Evolutionary conservation across 179 eudicot species (phyloP).

Genomic region (Spinacia oleracea): DNA sequence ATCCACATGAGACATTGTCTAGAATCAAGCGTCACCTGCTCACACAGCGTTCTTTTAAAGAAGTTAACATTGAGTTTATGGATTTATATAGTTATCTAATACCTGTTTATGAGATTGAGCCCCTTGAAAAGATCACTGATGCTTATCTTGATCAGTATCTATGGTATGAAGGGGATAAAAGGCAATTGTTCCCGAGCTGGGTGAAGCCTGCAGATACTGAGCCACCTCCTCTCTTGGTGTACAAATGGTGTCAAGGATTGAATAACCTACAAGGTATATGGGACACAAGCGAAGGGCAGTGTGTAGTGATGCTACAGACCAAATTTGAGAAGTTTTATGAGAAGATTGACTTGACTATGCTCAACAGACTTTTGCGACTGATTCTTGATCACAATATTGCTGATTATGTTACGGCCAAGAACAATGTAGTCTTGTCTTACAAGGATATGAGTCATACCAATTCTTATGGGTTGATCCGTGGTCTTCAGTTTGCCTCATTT

Average conservation of each 20-base stretch:
- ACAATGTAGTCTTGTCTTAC: slow-evolving; percentile 93
- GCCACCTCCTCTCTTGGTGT: slow-evolving; percentile 97
- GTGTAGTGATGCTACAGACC: slow-evolving; percentile 99
- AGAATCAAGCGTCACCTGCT: slow-evolving; percentile 96
- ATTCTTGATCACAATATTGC: slow-evolving; percentile 99
- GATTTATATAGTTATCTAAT: slow-evolving; percentile 94
- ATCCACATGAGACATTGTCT: slow-evolving; percentile 95
- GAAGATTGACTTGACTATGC: slow-evolving; percentile 98
- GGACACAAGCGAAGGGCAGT: slow-evolving; percentile 98
- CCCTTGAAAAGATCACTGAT: slow-evolving; percentile 98
- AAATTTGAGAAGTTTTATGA: slow-evolving; percentile 98
- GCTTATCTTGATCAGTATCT: slow-evolving; percentile 97
- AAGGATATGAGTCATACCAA: slow-evolving; percentile 99
- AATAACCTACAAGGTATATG: slow-evolving; percentile 89
- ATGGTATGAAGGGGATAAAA: slow-evolving; percentile 99
- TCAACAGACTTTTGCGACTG: slow-evolving; percentile 90
- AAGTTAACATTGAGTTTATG: slow-evolving; percentile 99
- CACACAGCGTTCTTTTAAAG: slow-evolving; percentile 98
- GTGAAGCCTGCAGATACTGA: slow-evolving; percentile 99
- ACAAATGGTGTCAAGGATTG: slow-evolving; percentile 99
- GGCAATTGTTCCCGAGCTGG: slow-evolving; percentile 98
- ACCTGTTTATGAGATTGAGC: slow-evolving; percentile 98
- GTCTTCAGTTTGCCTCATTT: slow-evolving; percentile 99
- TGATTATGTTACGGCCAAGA: slow-evolving; percentile 99
- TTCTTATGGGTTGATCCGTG: slow-evolving; percentile 97